Evolutionary conservation across 2,329 filamentous ascomycete species (phyloP), one percentile per base, ranked within the genome.

Genomic region (Fusarium piperis): DNA sequence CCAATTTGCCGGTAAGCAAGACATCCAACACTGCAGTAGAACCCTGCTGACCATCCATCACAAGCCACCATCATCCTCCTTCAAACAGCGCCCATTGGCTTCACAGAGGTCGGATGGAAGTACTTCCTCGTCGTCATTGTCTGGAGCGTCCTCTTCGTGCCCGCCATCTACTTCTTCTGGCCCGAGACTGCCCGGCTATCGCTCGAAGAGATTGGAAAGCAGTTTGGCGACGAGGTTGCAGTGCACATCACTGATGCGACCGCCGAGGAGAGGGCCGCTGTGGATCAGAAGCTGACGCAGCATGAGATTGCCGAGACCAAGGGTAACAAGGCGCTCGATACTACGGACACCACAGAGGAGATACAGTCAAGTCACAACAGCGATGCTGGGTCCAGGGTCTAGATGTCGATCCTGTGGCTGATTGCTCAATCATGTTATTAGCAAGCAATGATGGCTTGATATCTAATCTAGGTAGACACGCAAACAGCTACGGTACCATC

Each of bases 211-310:
- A 76, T 82, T 81, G 73, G 74, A 12, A 72, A 74, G 8, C 70
- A 63, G 2, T 77, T 87, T 60, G 86, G 85, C 8, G 85, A 88
- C 56, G 84, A 87, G 26, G 84, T 87, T 8, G 84, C 84, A 1
- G 82, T 86, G 5, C 78, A 84, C 48, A 73, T 85, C 8, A 84
- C 81, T 5, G 82, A 84, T 68, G 80, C 82, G 0, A 82, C 81
- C 1, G 84, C 84, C 36, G 68, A 77, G 30, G 68, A 71, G 26
- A 56, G 68, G 0, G 68, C 68, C 1, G 68, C 41, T 4, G 67
- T 71, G 20, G 68, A 71, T 1, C 51, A 65, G n/a, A 33, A 61
- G 18, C 15, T 71, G 12, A 60, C 67, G 8, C 18, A 38, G 0
- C 46, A 38, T 2, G 59, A 56, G 0, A 23, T 57, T 39, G 16